phyloP scores from a whole-genome alignment of 352 stramenopile genomes.

The Blastocystis sp. region DNA sequence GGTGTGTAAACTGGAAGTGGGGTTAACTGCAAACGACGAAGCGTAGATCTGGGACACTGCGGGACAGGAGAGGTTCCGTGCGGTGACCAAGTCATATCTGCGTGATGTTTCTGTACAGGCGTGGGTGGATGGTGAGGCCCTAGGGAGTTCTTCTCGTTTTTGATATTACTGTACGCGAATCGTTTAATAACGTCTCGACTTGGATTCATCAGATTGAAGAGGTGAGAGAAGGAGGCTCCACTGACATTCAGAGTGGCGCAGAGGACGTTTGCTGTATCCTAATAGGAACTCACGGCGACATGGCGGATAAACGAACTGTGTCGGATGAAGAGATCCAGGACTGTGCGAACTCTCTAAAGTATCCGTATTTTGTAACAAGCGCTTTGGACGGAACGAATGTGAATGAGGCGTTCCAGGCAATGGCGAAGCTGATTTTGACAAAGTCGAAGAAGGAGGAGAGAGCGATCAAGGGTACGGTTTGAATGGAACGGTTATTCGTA shows the following conservation, averaged over 20 bases:
- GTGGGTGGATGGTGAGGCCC: not conserved
- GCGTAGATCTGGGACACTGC: constrained; percentile 39
- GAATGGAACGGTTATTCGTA: not conserved
- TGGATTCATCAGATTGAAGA: constrained; percentile 52
- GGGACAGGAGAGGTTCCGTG: constrained; percentile 38
- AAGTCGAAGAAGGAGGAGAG: constrained; percentile 46
- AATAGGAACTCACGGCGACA: constrained; percentile 41
- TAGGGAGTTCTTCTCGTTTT: constrained; percentile 42
- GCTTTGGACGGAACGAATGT: constrained; percentile 39
- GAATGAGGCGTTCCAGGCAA: not conserved
- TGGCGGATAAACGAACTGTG: not conserved
- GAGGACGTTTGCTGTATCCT: constrained; percentile 53
- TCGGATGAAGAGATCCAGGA: constrained; percentile 42
- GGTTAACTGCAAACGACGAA: not conserved
- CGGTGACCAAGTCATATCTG: constrained; percentile 47
- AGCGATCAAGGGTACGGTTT: not conserved
- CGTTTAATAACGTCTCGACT: constrained; percentile 40
- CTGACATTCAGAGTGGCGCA: not conserved
- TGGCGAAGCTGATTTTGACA: constrained; percentile 39
- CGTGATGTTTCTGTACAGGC: constrained; percentile 20
- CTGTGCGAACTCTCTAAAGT: constrained; percentile 14
- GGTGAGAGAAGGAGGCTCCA: not conserved
- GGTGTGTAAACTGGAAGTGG: constrained; percentile 19
- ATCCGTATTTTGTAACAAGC: constrained; percentile 31
- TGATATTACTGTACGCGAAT: constrained; percentile 9